Conservation (phyloP, 805 yeast genomes). For the Metschnikowia sp. region DNA sequence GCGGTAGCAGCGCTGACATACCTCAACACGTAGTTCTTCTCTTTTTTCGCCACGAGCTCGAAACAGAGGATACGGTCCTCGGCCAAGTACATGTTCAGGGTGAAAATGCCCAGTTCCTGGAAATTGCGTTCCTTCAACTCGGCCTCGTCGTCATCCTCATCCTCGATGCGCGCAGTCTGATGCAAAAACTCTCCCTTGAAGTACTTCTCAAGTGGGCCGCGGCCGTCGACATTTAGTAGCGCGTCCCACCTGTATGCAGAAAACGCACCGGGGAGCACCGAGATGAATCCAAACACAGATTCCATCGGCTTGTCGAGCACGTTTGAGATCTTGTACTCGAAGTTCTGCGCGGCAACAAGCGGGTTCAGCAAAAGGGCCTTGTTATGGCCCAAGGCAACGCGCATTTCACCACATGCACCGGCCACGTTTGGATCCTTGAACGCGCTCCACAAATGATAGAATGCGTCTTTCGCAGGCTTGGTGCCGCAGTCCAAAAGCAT, state of each 20-base stretch:
- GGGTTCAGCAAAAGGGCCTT: constrained; percentile 63
- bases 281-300: constrained; percentile 88
- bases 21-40: constrained; percentile 83
- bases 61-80: constrained; percentile 96
- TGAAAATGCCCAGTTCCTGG: constrained; percentile 66
- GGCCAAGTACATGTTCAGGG: constrained; percentile 94
- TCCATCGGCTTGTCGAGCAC: constrained; percentile 95
- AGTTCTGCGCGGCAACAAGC: constrained; percentile 91
- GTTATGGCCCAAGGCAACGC: constrained; percentile 70
- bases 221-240: constrained; percentile 64
- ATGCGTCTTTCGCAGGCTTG: constrained; percentile 77
- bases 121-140: constrained; percentile 33
- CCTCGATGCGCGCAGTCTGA: constrained; percentile 47
- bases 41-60: constrained; percentile 86
- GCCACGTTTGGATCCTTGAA: constrained; percentile 81
- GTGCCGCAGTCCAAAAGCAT: constrained; percentile 93
- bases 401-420: constrained; percentile 98
- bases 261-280: constrained; percentile 95
- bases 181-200: constrained; percentile 88
- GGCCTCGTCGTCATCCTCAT: constrained; percentile 35
- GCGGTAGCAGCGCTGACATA: constrained; percentile 92
- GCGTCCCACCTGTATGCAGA: constrained; percentile 91
- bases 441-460: constrained; percentile 86
- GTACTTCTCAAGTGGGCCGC: constrained; percentile 83
- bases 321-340: constrained; percentile 94